Percentiles rank a stretch among this genome's conserved stretches.
Conservation (phyloP, 2,329 filamentous ascomycete genomes). For the Orbilia javanica region DNA sequence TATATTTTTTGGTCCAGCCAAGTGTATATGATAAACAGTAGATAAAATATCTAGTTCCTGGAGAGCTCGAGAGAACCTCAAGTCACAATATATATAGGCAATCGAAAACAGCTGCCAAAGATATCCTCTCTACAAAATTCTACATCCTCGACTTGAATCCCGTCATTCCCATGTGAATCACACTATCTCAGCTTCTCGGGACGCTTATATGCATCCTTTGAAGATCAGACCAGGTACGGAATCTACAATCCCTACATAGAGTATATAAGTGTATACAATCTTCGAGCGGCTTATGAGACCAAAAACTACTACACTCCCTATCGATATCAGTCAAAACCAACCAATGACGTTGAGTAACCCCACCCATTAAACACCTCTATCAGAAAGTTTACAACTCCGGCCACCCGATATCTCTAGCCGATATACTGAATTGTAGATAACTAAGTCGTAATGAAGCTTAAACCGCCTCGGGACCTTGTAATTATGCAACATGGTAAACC, state of each 20-base stretch:
- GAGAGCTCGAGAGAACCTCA: too few relatives aligned
- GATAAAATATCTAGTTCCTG: too few relatives aligned
- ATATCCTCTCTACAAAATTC: neutral
- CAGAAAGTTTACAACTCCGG: too few relatives aligned
- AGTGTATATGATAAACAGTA: neutral
- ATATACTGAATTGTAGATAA: neutral
- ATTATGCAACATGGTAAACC: neutral
- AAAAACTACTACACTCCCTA: conserved; percentile 5
- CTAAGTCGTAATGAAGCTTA: too few relatives aligned
- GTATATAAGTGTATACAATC: neutral
- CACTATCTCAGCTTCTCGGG: neutral
- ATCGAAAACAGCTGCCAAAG: neutral
- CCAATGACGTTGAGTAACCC: neutral
- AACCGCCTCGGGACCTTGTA: neutral
- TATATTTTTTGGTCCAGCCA: neutral
- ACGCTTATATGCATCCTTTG: conserved; percentile 19
- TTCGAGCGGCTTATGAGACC: conserved; percentile 11
- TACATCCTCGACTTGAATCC: neutral
- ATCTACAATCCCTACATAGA: neutral
- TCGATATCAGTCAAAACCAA: neutral
- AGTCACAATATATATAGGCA: neutral
- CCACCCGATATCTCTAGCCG: neutral
- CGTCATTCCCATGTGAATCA: conserved; percentile 31
- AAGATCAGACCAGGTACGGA: conserved; percentile 23
- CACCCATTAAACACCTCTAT: too few relatives aligned